Percentiles rank a stretch among this genome's conserved stretches.
These are phyloP conservation scores for Mortierella antarctica DNA, from an alignment of 192 early-diverging fungal genomes.

Conservation along the genomic window DNA sequence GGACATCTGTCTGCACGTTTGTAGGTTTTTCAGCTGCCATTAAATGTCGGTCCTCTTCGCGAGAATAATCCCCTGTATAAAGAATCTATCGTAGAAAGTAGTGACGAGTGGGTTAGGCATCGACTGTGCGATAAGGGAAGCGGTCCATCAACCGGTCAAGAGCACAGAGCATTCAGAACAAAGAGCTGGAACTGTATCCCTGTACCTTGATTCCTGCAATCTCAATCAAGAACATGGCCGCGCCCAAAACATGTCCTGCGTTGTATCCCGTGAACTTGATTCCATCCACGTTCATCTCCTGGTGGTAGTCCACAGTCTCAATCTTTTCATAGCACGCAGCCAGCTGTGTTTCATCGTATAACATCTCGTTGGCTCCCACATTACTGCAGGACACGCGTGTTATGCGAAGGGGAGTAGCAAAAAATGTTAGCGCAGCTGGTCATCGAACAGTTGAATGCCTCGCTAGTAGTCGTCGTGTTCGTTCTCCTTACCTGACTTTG, in stretches of 20 bases:
- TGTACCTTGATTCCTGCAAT: constrained; percentile 85
- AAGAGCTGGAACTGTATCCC: background rate
- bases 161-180: background rate
- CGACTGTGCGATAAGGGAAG: background rate
- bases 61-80: constrained; percentile 99
- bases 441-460: background rate
- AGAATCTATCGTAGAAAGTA: constrained; percentile 62
- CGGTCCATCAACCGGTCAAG: background rate
- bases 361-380: constrained; percentile 78
- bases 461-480: background rate
- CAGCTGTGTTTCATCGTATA: constrained; percentile 93
- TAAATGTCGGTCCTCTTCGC: constrained; percentile 98
- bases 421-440: background rate
- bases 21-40: constrained; percentile 95
- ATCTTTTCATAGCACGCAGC: constrained; percentile 85
- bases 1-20: constrained; percentile 83
- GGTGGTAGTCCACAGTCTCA: constrained; percentile 96
- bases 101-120: background rate
- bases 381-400: constrained; percentile 55
- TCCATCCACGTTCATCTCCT: constrained; percentile 94
- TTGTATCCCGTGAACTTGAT: constrained; percentile 96
- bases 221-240: constrained; percentile 96
- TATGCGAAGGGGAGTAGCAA: background rate
- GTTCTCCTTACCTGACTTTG: constrained; percentile 75
- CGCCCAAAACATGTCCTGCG: constrained; percentile 98